phyloP scores from a whole-genome alignment of 2,329 filamentous ascomycete genomes.

The Thermothelomyces thermophilus region DNA sequence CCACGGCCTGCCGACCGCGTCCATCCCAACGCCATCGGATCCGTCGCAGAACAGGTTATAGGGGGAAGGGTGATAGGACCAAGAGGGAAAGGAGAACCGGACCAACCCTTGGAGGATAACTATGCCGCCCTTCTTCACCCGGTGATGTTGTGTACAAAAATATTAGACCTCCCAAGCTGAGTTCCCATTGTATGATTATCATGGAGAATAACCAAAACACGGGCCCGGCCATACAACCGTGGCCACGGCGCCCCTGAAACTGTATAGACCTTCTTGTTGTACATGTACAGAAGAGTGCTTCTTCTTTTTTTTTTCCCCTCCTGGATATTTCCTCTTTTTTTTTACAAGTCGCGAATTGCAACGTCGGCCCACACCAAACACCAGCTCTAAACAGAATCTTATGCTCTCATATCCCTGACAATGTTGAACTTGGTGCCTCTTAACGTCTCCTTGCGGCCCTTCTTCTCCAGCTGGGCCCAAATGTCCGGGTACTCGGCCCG shows the following conservation, averaged over 20 bases:
- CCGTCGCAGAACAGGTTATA: slow-evolving; percentile 1
- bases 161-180: background rate
- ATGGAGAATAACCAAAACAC: background rate
- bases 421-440: slow-evolving; percentile 45
- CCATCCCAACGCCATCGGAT: background rate
- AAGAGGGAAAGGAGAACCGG: too few relatives aligned
- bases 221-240: background rate
- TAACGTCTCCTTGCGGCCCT: slow-evolving; percentile 40
- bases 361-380: background rate
- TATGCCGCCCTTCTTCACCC: too few relatives aligned
- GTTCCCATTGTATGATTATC: slow-evolving; percentile 5
- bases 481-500: slow-evolving; percentile 57
- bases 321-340: too few relatives aligned
- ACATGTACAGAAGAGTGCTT: slow-evolving; percentile 7
- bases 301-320: too few relatives aligned
- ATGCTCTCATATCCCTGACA: slow-evolving; percentile 42
- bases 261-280: slow-evolving; percentile 8
- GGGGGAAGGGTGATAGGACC: background rate
- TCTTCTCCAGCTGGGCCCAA: slow-evolving; percentile 60
- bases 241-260: background rate
- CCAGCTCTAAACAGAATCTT: slow-evolving; percentile 20
- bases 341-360: background rate
- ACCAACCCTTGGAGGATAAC: too few relatives aligned
- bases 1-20: background rate
- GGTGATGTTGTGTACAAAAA: background rate